Evolutionary conservation across 2,329 filamentous ascomycete species (phyloP).

Genomic region (Aspergillus quadricinctus): DNA sequence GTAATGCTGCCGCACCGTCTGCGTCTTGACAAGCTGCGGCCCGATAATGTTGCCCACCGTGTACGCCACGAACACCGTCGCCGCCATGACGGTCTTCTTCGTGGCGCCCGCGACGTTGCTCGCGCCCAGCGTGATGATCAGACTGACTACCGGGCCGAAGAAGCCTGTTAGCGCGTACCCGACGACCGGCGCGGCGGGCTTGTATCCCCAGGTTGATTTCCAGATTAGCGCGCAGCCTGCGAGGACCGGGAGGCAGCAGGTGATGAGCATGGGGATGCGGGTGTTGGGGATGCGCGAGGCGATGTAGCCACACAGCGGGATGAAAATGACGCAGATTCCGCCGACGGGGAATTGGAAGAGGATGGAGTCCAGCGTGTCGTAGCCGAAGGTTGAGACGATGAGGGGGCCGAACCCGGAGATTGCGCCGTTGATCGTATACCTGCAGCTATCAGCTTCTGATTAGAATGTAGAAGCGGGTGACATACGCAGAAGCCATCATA

Average conservation of each 20-base stretch:
- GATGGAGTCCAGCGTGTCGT: slow-evolving; percentile 59
- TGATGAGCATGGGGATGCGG: slow-evolving; percentile 60
- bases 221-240: slow-evolving; percentile 71
- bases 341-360: slow-evolving; percentile 72
- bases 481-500: slow-evolving; percentile 62
- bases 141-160: slow-evolving; percentile 65
- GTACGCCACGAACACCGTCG: slow-evolving; percentile 70
- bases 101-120: slow-evolving; percentile 71
- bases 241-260: slow-evolving; percentile 69
- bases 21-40: slow-evolving; percentile 64
- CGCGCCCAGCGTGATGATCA: slow-evolving; percentile 56
- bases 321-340: slow-evolving; percentile 61
- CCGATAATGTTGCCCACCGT: slow-evolving; percentile 74
- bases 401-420: slow-evolving; percentile 67
- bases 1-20: slow-evolving; percentile 63
- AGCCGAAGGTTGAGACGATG: slow-evolving; percentile 69
- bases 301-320: slow-evolving; percentile 63
- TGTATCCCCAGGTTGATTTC: slow-evolving; percentile 61
- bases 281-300: slow-evolving; percentile 58
- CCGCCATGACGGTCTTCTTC: slow-evolving; percentile 73
- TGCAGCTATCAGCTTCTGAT: slow-evolving; percentile 11
- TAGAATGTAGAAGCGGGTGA: not conserved
- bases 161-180: slow-evolving; percentile 71
- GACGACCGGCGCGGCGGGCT: slow-evolving; percentile 61
- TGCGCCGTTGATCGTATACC: slow-evolving; percentile 67